Evolutionary conservation across 2,329 filamentous ascomycete species (phyloP).

Genomic region (Aspergillus aculeatinus): DNA sequence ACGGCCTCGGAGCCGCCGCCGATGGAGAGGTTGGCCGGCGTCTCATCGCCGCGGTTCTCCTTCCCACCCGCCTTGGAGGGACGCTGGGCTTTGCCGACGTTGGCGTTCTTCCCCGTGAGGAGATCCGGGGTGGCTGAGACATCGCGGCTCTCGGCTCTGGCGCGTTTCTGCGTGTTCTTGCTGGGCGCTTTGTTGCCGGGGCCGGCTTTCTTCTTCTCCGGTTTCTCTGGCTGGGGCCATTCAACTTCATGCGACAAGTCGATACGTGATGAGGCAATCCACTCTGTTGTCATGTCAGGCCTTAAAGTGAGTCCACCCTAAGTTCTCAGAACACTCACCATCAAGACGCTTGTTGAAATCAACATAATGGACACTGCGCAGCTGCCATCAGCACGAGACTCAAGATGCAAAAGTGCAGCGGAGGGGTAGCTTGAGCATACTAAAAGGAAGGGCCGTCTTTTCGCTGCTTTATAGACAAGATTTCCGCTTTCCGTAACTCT

Average conservation of each 20-base stretch:
- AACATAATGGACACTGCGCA: slow-evolving; percentile 77
- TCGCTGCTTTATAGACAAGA: slow-evolving; percentile 87
- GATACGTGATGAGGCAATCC: slow-evolving; percentile 79
- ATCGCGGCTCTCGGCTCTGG: slow-evolving; percentile 52
- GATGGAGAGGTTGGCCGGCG: slow-evolving; percentile 32
- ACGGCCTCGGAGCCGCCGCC: slow-evolving; percentile 37
- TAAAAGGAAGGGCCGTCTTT: slow-evolving; percentile 89
- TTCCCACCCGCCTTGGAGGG: slow-evolving; percentile 60
- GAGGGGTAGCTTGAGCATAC: slow-evolving; percentile 50
- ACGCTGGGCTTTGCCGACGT: slow-evolving; percentile 47
- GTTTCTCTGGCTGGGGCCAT: slow-evolving; percentile 89
- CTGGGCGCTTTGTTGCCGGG: slow-evolving; percentile 52
- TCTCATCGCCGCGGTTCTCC: slow-evolving; percentile 56
- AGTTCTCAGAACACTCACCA: slow-evolving; percentile 34
- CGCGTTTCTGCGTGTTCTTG: slow-evolving; percentile 59
- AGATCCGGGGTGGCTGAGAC: slow-evolving; percentile 57
- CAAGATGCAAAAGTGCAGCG: background rate
- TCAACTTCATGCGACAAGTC: slow-evolving; percentile 90
- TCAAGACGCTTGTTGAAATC: slow-evolving; percentile 91
- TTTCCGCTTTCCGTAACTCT: slow-evolving; percentile 86
- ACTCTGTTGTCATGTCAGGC: slow-evolving; percentile 63
- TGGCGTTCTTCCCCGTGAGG: slow-evolving; percentile 49
- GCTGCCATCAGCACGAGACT: slow-evolving; percentile 18
- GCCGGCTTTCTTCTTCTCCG: slow-evolving; percentile 78
- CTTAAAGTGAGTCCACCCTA: background rate